Base-by-base conservation (phyloP, 2,329 filamentous ascomycete species). In the Aspergillus pseudoterreus region DNA sequence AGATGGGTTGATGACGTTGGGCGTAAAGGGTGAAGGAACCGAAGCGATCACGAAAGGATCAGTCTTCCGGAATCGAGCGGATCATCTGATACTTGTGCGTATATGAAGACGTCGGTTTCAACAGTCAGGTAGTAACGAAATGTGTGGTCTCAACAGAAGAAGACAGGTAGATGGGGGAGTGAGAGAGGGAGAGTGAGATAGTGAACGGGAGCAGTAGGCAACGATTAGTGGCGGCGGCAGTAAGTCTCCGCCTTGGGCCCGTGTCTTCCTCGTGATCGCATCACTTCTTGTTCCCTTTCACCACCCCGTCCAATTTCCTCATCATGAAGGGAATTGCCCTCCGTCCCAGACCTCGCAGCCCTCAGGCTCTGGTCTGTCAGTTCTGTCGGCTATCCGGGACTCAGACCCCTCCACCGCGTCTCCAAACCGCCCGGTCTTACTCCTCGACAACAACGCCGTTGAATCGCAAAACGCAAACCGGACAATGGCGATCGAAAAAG, bases 281-380 rank as follows among this genome's bases (percentile, higher is more conserved):
- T 19, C 8, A 19, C 39, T 19, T 17, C 14, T 6, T 22, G 9
- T 44, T 15, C 14, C 14, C 35, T 10, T 8, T 39, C 17, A 30
- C 33, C 41, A 21, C 15, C 39, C 19, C 9, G 39, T 22, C 24
- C 30, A 14, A n/a, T 14, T 19, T 19, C 33, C 46, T 55, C 52
- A 49, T 52, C 45, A 74, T 74, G 69, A 73, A 67, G 50, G 60
- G 69, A 42, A 60, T 72, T 51, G 57, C 59, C 12, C 49, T 73
- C 30, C 65, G 62, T 21, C 63, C 63, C 38, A 64, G 52, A 45
- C 57, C 55, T 39, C 54, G 58, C 17, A 60, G 52, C 35, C 47
- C 57, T 22, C 63, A 63, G 47, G 59, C 61, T 11, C 54, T 63
- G 12, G 57, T 72, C 45, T 74, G 71, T 39, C 71, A 74, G 57